These are phyloP conservation scores for Aspergillus biplanus DNA, from an alignment of 495 filamentous ascomycete species.

Conservation along the genomic window DNA sequence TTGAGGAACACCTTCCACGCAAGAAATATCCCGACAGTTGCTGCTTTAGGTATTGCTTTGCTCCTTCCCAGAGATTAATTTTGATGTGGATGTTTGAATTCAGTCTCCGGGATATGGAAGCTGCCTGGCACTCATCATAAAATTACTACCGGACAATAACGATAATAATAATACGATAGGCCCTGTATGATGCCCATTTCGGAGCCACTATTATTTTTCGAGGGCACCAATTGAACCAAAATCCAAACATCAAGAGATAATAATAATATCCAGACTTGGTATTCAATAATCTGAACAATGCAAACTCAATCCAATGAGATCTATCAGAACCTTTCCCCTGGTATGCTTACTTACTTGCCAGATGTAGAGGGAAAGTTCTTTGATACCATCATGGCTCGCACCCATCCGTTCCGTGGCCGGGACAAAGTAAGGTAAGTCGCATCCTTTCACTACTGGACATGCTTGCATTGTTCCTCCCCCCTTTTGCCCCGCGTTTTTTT, in stretches of 20 bases:
- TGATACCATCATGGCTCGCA: neutral
- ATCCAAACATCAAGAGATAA: neutral
- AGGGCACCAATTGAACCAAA: neutral
- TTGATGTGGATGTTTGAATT: neutral
- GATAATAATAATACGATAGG: neutral
- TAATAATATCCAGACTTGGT: constrained; percentile 9
- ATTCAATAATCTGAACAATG: constrained; percentile 9
- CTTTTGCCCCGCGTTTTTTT: constrained; percentile 21
- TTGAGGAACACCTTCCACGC: neutral
- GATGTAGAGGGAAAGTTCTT: neutral
- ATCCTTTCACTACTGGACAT: neutral
- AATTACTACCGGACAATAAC: neutral
- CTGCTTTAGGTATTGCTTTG: neutral
- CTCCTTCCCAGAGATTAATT: neutral
- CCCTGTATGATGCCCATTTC: neutral
- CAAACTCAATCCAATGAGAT: constrained; percentile 9
- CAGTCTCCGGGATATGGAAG: neutral
- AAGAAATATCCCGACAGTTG: neutral
- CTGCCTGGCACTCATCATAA: neutral
- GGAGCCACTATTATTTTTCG: neutral
- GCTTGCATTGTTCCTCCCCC: constrained; percentile 12
- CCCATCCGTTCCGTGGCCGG: neutral
- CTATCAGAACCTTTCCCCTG: neutral
- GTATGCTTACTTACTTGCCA: neutral
- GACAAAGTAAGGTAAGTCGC: neutral